These are phyloP conservation scores for Globisporangium polare DNA, from an alignment of 352 stramenopile genomes.

Conservation along the genomic window DNA sequence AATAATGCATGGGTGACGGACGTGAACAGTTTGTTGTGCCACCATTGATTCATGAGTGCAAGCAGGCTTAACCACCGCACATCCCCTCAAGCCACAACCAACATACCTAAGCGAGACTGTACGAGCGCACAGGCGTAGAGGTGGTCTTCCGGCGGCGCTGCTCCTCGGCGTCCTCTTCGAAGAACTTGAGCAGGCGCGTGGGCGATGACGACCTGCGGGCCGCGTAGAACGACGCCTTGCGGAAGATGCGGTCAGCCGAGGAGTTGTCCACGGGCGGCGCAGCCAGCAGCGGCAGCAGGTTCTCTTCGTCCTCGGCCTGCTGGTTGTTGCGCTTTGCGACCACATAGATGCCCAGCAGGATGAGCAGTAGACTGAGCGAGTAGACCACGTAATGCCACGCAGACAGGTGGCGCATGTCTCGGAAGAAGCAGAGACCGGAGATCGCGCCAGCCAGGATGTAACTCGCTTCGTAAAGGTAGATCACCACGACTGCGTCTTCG, in stretches of 20 bases:
- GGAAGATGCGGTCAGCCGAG: slow-evolving; percentile 45
- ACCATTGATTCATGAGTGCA: not conserved
- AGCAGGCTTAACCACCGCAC: not conserved
- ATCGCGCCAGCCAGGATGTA: slow-evolving; percentile 74
- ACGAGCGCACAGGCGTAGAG: slow-evolving; percentile 4
- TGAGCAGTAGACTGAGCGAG: slow-evolving; percentile 60
- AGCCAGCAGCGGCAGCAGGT: slow-evolving; percentile 46
- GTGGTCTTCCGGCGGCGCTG: slow-evolving; percentile 3
- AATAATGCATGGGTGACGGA: not conserved
- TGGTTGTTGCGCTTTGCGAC: slow-evolving; percentile 50
- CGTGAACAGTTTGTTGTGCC: not conserved
- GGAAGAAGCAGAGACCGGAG: slow-evolving; percentile 78
- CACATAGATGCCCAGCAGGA: slow-evolving; percentile 71
- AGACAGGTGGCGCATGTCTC: slow-evolving; percentile 63
- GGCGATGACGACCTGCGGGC: slow-evolving; percentile 30
- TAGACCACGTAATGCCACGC: slow-evolving; percentile 75
- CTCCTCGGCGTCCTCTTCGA: slow-evolving; percentile 15
- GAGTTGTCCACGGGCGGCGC: slow-evolving; percentile 41
- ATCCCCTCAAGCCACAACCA: not conserved
- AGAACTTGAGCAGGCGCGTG: slow-evolving; percentile 20
- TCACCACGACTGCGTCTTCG: slow-evolving; percentile 78
- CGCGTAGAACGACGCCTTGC: slow-evolving; percentile 51
- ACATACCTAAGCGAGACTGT: slow-evolving; percentile 5
- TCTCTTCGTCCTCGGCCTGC: slow-evolving; percentile 47
- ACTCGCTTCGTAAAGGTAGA: slow-evolving; percentile 81